Evolutionary conservation across 352 stramenopile genomes (phyloP).

Genomic region (Globisporangium nagaii): DNA sequence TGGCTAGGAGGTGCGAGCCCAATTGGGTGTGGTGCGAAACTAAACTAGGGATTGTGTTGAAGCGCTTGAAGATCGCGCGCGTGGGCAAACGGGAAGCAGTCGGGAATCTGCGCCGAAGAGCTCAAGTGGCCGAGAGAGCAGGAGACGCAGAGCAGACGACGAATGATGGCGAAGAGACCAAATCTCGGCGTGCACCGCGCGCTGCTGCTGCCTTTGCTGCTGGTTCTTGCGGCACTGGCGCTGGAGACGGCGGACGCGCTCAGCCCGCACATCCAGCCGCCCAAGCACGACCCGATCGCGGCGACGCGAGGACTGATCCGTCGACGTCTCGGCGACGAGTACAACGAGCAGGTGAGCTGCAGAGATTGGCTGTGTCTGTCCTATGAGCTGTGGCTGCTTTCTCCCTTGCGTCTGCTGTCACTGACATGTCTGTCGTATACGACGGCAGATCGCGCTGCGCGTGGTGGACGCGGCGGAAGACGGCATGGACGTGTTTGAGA

Average conservation of each 20-base stretch:
- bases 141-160: background rate
- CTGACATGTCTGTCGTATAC: background rate
- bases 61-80: slow-evolving; percentile 12
- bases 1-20: too few species aligned
- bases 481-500: slow-evolving; percentile 59
- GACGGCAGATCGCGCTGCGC: slow-evolving; percentile 51
- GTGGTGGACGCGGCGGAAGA: slow-evolving; percentile 31
- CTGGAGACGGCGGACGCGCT: slow-evolving; percentile 9
- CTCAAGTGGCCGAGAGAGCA: background rate
- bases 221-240: slow-evolving; percentile 5
- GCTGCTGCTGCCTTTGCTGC: slow-evolving; percentile 14
- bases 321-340: slow-evolving; percentile 42
- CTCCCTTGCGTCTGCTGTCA: background rate
- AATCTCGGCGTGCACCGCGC: too few species aligned
- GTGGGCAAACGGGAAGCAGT: too few species aligned
- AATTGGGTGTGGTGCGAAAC: too few species aligned
- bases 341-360: slow-evolving; percentile 49
- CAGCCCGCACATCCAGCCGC: slow-evolving; percentile 18
- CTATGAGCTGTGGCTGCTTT: background rate
- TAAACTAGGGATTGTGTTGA: slow-evolving; percentile 5
- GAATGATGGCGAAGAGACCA: background rate
- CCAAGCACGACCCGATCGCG: slow-evolving; percentile 38
- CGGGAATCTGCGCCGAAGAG: slow-evolving; percentile 1
- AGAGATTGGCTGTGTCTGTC: background rate
- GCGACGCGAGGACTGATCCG: slow-evolving; percentile 52